Conservation (phyloP, 345 rosid species). For the Durio zibethinus region DNA sequence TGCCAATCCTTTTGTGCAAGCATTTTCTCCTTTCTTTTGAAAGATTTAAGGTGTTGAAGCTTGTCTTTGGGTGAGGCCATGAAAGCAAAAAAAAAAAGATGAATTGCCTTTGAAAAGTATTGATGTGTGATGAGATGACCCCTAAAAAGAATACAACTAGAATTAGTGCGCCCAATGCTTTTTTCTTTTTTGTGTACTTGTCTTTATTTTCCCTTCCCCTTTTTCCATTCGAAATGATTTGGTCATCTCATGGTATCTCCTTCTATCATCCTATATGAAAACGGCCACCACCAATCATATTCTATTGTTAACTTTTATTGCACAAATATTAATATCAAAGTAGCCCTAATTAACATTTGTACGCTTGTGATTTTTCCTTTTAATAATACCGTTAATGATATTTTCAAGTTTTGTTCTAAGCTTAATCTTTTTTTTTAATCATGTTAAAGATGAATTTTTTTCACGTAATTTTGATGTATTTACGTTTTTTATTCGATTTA, state of each 20-base stretch:
- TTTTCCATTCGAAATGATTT: constrained; percentile 20
- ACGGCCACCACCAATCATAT: not conserved
- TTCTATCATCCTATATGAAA: constrained; percentile 7
- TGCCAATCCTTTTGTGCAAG: constrained; percentile 12
- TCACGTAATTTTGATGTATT: too few relatives aligned
- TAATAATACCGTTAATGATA: too few relatives aligned
- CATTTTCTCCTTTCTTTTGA: not conserved
- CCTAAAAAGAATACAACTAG: constrained; percentile 49
- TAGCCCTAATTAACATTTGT: too few relatives aligned
- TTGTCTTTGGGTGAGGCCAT: constrained; percentile 29
- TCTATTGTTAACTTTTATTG: too few relatives aligned
- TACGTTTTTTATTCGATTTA: too few relatives aligned
- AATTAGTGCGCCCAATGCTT: constrained; percentile 22
- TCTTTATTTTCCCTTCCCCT: constrained; percentile 6
- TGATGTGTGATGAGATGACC: constrained; percentile 19
- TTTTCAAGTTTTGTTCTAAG: too few relatives aligned
- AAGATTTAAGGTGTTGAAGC: constrained; percentile 32
- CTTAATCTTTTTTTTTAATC: too few relatives aligned
- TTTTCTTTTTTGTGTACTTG: constrained; percentile 14
- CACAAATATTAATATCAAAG: too few relatives aligned
- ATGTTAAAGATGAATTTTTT: too few relatives aligned
- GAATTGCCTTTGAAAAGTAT: constrained; percentile 37
- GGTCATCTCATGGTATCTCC: not conserved
- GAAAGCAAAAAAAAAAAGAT: constrained; percentile 32
- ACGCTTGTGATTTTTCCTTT: too few relatives aligned